phyloP scores from a whole-genome alignment of 2,329 filamentous ascomycete species.

The Aureobasidium melanogenum region DNA sequence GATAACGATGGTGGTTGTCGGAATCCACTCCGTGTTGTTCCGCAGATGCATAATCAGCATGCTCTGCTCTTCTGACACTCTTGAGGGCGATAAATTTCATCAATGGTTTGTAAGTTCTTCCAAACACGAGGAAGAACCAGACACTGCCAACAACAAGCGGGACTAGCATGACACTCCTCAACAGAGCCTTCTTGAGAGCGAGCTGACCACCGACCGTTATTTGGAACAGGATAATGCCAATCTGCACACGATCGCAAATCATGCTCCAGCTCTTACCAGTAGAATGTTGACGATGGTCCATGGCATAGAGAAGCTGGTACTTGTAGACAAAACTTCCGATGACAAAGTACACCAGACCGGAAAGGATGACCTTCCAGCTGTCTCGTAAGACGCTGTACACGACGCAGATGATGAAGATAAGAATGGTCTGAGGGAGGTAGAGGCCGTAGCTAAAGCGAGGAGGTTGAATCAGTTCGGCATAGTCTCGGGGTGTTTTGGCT shows the following conservation, averaged over 20 bases:
- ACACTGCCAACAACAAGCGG: conserved; percentile 73
- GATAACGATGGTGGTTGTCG: conserved; percentile 9
- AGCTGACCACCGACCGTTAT: conserved; percentile 83
- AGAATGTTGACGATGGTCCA: conserved; percentile 93
- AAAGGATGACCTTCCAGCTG: conserved; percentile 72
- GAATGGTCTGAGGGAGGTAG: conserved; percentile 82
- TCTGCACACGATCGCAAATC: conserved; percentile 83
- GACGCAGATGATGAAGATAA: conserved; percentile 90
- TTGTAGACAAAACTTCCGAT: conserved; percentile 88
- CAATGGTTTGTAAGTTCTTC: conserved; percentile 72
- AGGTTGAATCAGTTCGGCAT: conserved; percentile 70
- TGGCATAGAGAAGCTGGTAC: conserved; percentile 94
- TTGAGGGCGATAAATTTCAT: conserved; percentile 87
- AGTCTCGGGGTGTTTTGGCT: conserved; percentile 84
- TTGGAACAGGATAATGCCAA: conserved; percentile 83
- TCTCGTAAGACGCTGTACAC: conserved; percentile 82
- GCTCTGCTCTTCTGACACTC: conserved; percentile 62
- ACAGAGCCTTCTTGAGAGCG: conserved; percentile 63
- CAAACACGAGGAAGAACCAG: conserved; percentile 83
- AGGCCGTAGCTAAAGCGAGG: conserved; percentile 93
- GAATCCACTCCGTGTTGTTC: conserved; percentile 19
- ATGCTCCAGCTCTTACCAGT: conserved; percentile 93
- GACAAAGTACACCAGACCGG: conserved; percentile 74
- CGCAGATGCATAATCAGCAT: conserved; percentile 34
- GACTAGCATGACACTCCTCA: conserved; percentile 60